Evolutionary conservation across 192 early-diverging fungal species (phyloP).

Genomic region (Backusella australiensis): DNA sequence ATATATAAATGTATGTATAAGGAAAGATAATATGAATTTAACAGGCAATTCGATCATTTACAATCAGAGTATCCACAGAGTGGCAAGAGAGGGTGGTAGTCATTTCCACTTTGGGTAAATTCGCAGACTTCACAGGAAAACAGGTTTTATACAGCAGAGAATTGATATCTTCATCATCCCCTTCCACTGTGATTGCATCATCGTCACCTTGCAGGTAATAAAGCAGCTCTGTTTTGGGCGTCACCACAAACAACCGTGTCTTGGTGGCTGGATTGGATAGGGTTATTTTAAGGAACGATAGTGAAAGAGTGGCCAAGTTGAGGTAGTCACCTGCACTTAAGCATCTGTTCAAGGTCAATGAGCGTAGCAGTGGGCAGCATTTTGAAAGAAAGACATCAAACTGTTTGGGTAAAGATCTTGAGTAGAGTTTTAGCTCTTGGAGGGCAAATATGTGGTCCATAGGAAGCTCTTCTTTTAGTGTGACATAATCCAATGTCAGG

Average conservation of each 20-base stretch:
- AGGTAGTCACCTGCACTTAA: neutral
- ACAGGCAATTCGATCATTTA: neutral
- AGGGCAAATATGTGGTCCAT: neutral
- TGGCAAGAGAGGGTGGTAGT: neutral
- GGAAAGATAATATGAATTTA: neutral
- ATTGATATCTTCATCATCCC: neutral
- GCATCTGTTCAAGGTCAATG: neutral
- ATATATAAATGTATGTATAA: neutral
- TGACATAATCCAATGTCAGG: neutral
- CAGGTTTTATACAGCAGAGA: neutral
- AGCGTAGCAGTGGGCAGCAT: neutral
- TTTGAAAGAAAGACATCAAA: neutral
- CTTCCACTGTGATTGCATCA: neutral
- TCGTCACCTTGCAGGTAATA: neutral
- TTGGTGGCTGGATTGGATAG: neutral
- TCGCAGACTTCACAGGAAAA: neutral
- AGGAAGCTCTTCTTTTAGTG: neutral
- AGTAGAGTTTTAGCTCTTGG: neutral
- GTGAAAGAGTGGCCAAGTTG: neutral
- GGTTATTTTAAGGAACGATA: neutral
- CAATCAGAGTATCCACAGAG: neutral
- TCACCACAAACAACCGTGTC: neutral
- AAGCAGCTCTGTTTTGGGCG: neutral
- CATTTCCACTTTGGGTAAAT: neutral
- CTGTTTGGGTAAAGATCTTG: neutral